These are phyloP conservation scores for Tilletia indica DNA, from an alignment of 1,284 basidiomycete genomes.

Conservation along the genomic window DNA sequence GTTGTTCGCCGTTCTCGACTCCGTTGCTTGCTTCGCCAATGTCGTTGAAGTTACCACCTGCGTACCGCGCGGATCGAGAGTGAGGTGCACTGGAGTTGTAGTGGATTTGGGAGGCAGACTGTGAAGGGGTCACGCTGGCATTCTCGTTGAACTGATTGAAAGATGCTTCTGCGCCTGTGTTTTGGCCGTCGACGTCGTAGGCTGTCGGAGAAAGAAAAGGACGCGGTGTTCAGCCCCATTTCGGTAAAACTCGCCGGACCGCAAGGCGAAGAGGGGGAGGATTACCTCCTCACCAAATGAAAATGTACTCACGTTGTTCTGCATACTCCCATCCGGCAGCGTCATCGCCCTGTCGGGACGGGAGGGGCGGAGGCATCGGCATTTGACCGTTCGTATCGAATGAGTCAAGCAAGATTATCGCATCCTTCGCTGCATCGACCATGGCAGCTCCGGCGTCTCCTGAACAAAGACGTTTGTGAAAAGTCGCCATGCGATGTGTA, in stretches of 20 bases:
- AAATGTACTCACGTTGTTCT: neutral
- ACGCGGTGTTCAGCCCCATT: neutral
- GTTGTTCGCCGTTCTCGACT: constrained; percentile 1
- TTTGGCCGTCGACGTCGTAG: constrained; percentile 11
- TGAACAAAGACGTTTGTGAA: neutral
- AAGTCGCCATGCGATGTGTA: neutral
- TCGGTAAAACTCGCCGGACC: neutral
- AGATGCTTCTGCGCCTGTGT: neutral
- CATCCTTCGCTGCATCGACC: constrained; percentile 55
- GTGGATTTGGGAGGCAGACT: constrained; percentile 56
- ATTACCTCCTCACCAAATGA: neutral
- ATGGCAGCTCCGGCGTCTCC: constrained; percentile 55
- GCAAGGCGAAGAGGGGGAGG: too few relatives aligned
- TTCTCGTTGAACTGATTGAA: constrained; percentile 32
- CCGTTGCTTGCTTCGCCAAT: constrained; percentile 31
- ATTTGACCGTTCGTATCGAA: constrained; percentile 47
- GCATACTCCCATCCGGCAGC: neutral
- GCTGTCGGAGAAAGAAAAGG: neutral
- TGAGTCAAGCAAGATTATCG: constrained; percentile 53
- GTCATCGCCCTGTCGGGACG: neutral
- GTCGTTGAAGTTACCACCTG: constrained; percentile 34
- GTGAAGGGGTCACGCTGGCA: constrained; percentile 55
- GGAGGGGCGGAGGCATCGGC: constrained; percentile 6
- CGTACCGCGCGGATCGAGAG: constrained; percentile 28
- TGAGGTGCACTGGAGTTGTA: constrained; percentile 30